These are phyloP conservation scores for Pestalotiopsis sp. DNA, from an alignment of 2,329 filamentous ascomycete species.

Conservation along the genomic window DNA sequence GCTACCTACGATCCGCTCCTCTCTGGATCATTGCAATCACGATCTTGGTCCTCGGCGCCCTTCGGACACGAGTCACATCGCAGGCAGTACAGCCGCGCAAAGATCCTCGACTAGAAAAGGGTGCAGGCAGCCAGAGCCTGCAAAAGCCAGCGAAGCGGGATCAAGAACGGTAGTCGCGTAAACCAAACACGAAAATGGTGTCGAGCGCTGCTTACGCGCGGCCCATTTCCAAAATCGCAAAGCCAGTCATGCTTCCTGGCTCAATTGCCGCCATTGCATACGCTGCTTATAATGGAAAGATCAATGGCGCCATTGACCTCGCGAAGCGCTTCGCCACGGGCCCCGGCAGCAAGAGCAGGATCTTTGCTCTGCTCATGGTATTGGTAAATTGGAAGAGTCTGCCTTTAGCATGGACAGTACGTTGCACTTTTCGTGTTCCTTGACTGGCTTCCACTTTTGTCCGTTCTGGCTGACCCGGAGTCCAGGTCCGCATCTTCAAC, in stretches of 20 bases:
- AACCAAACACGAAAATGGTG: slow-evolving; percentile 22
- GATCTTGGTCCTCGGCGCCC: slow-evolving; percentile 34
- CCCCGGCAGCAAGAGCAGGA: slow-evolving; percentile 54
- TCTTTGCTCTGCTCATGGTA: slow-evolving; percentile 56
- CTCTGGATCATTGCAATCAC: slow-evolving; percentile 45
- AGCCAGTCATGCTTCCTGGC: slow-evolving; percentile 44
- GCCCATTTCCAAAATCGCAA: slow-evolving; percentile 21
- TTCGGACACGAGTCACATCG: slow-evolving; percentile 30
- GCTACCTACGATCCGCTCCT: slow-evolving; percentile 39
- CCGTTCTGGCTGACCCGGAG: not conserved
- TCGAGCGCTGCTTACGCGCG: slow-evolving; percentile 24
- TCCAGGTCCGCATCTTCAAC: slow-evolving; percentile 60
- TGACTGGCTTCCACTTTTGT: not conserved
- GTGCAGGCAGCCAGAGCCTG: not conserved
- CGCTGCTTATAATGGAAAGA: slow-evolving; percentile 39
- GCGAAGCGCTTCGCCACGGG: slow-evolving; percentile 51
- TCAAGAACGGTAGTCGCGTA: not conserved
- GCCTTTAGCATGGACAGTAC: slow-evolving; percentile 75
- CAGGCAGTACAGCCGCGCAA: slow-evolving; percentile 6
- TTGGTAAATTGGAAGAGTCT: slow-evolving; percentile 73
- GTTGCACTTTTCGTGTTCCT: slow-evolving; percentile 25
- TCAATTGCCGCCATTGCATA: slow-evolving; percentile 46
- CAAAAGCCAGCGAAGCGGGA: not conserved
- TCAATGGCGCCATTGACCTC: slow-evolving; percentile 39
- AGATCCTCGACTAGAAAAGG: slow-evolving; percentile 5